phyloP scores from a whole-genome alignment of 2,329 filamentous ascomycete genomes.

The Colletotrichum sidae region DNA sequence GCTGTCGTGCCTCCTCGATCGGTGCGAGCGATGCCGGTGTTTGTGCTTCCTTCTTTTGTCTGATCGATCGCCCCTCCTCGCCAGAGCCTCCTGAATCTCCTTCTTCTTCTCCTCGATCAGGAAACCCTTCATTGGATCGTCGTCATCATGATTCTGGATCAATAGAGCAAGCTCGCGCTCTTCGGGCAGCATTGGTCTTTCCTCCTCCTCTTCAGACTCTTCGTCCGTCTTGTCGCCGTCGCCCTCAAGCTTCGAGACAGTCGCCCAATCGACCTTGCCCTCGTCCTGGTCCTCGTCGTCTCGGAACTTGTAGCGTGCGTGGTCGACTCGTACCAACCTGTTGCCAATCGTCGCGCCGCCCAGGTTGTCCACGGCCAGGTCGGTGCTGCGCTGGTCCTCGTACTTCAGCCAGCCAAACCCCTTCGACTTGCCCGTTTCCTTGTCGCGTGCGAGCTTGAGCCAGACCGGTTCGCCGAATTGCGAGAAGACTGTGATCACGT shows the following conservation, averaged over 20 bases:
- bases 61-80: constrained; percentile 60
- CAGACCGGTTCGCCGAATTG: constrained; percentile 96
- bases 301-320: constrained; percentile 88
- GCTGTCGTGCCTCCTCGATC: constrained; percentile 48
- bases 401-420: constrained; percentile 98
- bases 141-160: constrained; percentile 86
- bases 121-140: constrained; percentile 97
- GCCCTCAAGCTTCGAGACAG: constrained; percentile 66
- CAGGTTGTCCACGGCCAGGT: constrained; percentile 95
- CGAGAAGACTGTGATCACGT: constrained; percentile 95
- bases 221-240: constrained; percentile 59
- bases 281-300: constrained; percentile 80
- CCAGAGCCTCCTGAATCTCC: constrained; percentile 79
- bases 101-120: constrained; percentile 92
- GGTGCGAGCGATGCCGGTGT: constrained; percentile 60
- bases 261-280: constrained; percentile 68
- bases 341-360: constrained; percentile 87
- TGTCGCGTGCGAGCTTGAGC: constrained; percentile 91
- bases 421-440: constrained; percentile 93
- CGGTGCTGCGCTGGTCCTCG: constrained; percentile 95
- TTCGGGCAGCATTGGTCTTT: constrained; percentile 78
- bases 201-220: constrained; percentile 55
- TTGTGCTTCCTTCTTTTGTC: constrained; percentile 62
- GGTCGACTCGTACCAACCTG: constrained; percentile 86
- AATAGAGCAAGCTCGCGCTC: constrained; percentile 83